Conservation (phyloP, 345 rosid species). For the Eucalyptus melliodora region DNA sequence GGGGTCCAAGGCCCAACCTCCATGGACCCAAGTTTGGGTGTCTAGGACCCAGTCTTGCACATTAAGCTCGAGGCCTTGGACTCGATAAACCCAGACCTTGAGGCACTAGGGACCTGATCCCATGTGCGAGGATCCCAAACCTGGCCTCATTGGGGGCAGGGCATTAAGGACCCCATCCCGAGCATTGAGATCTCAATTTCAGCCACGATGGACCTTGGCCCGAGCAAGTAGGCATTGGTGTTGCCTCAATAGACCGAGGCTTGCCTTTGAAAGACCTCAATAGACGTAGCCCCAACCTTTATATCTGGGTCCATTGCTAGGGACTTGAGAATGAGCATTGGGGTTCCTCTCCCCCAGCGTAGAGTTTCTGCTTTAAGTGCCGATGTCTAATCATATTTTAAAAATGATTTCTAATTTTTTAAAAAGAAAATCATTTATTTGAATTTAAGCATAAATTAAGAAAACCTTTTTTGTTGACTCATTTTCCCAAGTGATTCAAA, state of each 20-base stretch:
- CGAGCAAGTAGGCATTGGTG: accelerated
- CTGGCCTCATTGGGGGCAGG: accelerated
- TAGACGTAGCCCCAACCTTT: neutral
- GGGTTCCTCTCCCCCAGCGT: neutral
- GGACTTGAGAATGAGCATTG: neutral
- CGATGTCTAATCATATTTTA: accelerated
- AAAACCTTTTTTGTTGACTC: neutral
- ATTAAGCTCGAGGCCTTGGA: accelerated
- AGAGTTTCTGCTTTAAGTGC: neutral
- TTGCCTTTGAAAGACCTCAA: neutral
- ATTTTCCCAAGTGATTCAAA: neutral
- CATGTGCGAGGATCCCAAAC: neutral
- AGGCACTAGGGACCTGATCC: neutral
- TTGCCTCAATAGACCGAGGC: neutral
- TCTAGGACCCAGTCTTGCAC: neutral
- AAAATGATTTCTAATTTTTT: no score
- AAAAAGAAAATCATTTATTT: neutral
- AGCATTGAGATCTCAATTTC: neutral
- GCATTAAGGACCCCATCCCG: neutral
- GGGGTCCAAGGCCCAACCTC: neutral
- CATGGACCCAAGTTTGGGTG: neutral
- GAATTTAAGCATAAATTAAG: neutral
- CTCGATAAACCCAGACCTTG: accelerated
- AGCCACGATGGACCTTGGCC: neutral
- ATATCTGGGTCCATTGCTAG: neutral